These are phyloP conservation scores for Casuarina equisetifolia DNA, from an alignment of 306 rosid genomes.

Conservation along the genomic window DNA sequence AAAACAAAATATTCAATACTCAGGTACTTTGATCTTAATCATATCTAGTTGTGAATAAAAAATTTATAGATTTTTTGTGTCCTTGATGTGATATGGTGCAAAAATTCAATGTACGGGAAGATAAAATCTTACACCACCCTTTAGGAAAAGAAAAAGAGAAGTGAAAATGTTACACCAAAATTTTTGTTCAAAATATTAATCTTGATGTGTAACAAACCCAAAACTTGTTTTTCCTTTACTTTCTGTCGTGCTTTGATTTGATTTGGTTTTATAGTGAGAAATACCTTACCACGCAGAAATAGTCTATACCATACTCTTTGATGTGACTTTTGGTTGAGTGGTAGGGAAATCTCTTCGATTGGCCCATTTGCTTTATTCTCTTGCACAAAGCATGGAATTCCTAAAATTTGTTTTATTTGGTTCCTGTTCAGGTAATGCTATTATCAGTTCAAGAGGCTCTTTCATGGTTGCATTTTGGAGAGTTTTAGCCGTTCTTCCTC, in stretches of 20 bases:
- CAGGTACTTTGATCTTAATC: too few species aligned
- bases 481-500: background rate
- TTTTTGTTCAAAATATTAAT: background rate
- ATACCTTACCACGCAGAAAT: background rate
- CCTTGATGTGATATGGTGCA: background rate
- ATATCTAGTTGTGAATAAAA: too few species aligned
- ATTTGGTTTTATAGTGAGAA: background rate
- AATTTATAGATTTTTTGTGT: too few species aligned
- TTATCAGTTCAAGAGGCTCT: background rate
- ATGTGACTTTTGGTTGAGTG: background rate
- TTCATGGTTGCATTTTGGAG: background rate
- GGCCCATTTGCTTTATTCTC: background rate
- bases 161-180: background rate
- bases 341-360: background rate
- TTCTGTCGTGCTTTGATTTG: background rate
- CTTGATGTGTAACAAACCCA: background rate
- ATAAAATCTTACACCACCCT: background rate
- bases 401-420: background rate
- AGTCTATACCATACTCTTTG: background rate
- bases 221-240: background rate
- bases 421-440: background rate
- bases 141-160: background rate
- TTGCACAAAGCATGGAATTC: background rate
- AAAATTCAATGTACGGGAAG: background rate
- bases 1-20: background rate